These are phyloP conservation scores for Luzula sylvatica DNA, from an alignment of 176 grass and related monocot species.

Conservation along the genomic window DNA sequence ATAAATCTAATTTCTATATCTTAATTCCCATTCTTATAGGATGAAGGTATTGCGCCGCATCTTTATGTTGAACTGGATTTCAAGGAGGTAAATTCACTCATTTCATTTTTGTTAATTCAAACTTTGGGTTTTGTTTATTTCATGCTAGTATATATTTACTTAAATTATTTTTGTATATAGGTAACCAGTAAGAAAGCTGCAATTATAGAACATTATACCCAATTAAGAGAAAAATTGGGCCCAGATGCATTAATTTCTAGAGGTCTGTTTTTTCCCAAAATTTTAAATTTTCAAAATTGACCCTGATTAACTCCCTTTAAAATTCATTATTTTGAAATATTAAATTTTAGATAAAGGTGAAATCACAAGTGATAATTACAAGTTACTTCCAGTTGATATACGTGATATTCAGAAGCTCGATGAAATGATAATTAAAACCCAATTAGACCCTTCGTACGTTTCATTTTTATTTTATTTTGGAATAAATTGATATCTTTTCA, in stretches of 20 bases:
- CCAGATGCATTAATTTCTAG: constrained; percentile 74
- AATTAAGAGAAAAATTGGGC: constrained; percentile 82
- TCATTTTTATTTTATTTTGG: neutral
- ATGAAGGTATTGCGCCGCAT: constrained; percentile 77
- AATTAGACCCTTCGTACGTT: constrained; percentile 66
- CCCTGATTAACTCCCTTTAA: constrained; percentile 10
- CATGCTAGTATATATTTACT: no score
- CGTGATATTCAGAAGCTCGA: constrained; percentile 67
- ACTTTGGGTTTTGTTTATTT: neutral
- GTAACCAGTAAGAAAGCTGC: constrained; percentile 97
- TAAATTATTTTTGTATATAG: constrained; percentile 29
- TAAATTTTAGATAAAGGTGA: constrained; percentile 79
- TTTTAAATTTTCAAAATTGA: neutral
- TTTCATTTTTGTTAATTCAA: neutral
- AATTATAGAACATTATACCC: constrained; percentile 67
- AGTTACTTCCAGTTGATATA: constrained; percentile 79
- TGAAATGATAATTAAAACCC: constrained; percentile 47
- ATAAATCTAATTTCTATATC: neutral
- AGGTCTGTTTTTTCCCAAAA: constrained; percentile 32
- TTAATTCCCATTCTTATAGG: constrained; percentile 30
- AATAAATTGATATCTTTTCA: neutral
- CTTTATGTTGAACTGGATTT: constrained; percentile 97
- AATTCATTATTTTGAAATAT: constrained; percentile 8
- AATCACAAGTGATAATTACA: constrained; percentile 70
- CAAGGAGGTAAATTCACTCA: constrained; percentile 50